Percentiles rank a stretch among this genome's conserved stretches.
These are phyloP conservation scores for Citrullus amarus DNA, from an alignment of 306 rosid species.

Conservation along the genomic window DNA sequence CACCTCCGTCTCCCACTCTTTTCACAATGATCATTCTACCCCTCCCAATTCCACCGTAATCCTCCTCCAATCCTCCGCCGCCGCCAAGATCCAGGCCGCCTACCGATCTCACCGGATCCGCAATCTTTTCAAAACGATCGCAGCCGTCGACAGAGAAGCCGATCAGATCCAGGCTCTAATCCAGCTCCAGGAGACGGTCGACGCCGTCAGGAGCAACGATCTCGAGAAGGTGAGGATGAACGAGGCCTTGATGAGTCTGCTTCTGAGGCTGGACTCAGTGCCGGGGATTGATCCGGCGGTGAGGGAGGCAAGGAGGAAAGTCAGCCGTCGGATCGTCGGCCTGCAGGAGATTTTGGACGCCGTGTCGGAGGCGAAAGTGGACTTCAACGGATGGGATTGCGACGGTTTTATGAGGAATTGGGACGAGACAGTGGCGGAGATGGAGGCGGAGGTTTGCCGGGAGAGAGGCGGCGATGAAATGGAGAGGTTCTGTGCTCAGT, in stretches of 20 bases:
- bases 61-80: slow-evolving; percentile 25
- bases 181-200: slow-evolving; percentile 93
- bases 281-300: slow-evolving; percentile 74
- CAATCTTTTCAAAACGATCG: slow-evolving; percentile 36
- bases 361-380: slow-evolving; percentile 34
- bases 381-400: slow-evolving; percentile 19
- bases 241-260: slow-evolving; percentile 65
- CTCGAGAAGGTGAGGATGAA: slow-evolving; percentile 60
- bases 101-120: slow-evolving; percentile 70
- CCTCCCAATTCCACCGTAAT: not conserved
- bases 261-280: slow-evolving; percentile 70
- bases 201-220: slow-evolving; percentile 53
- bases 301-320: slow-evolving; percentile 71
- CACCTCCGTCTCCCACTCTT: slow-evolving; percentile 26
- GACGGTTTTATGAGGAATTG: slow-evolving; percentile 27
- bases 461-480: slow-evolving; percentile 73
- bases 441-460: slow-evolving; percentile 72
- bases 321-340: slow-evolving; percentile 79
- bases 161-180: slow-evolving; percentile 41
- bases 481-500: slow-evolving; percentile 53
- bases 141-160: slow-evolving; percentile 49
- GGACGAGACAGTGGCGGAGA: slow-evolving; percentile 57
- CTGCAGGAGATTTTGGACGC: slow-evolving; percentile 80
- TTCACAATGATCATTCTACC: slow-evolving; percentile 4
- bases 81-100: slow-evolving; percentile 55